Conservation (phyloP, 2,329 filamentous ascomycete species). For the Epichloe hybrida region DNA sequence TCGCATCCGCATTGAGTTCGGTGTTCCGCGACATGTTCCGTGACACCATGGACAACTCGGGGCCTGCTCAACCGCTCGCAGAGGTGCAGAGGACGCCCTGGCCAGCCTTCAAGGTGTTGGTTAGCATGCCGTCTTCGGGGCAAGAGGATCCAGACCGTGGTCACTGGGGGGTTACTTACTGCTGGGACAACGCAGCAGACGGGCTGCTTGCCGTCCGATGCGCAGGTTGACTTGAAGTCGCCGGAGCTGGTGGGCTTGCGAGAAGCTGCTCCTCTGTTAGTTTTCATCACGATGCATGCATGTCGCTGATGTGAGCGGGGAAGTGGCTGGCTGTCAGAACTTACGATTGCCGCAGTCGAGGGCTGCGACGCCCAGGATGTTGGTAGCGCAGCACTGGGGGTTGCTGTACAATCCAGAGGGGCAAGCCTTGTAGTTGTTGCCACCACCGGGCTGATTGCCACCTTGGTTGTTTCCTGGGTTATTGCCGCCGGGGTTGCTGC, state of each 20-base stretch:
- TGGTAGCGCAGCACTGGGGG: constrained; percentile 7
- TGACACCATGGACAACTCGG: background rate
- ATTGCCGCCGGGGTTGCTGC: too few species aligned
- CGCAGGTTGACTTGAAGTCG: constrained; percentile 5
- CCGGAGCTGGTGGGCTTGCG: background rate
- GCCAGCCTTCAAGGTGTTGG: background rate
- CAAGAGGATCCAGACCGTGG: too few species aligned
- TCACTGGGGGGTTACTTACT: constrained; percentile 1
- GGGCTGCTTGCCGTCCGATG: constrained; percentile 1
- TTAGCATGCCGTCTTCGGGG: background rate
- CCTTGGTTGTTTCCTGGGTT: background rate
- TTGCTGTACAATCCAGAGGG: constrained; percentile 4
- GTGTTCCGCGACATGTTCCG: background rate
- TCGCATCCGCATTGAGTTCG: background rate
- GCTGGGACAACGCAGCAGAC: constrained; percentile 7
- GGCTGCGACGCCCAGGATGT: constrained; percentile 3
- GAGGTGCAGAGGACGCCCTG: constrained; percentile 2
- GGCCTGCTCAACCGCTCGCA: background rate
- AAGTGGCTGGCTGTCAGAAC: background rate
- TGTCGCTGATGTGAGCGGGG: background rate
- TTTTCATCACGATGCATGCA: background rate
- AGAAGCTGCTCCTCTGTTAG: constrained; percentile 1
- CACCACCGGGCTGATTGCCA: background rate
- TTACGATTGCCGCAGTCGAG: constrained; percentile 7
- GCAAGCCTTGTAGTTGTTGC: background rate